Evolutionary conservation across 2,329 filamentous ascomycete genomes (phyloP).

Genomic region (Blastomyces emzantsi): DNA sequence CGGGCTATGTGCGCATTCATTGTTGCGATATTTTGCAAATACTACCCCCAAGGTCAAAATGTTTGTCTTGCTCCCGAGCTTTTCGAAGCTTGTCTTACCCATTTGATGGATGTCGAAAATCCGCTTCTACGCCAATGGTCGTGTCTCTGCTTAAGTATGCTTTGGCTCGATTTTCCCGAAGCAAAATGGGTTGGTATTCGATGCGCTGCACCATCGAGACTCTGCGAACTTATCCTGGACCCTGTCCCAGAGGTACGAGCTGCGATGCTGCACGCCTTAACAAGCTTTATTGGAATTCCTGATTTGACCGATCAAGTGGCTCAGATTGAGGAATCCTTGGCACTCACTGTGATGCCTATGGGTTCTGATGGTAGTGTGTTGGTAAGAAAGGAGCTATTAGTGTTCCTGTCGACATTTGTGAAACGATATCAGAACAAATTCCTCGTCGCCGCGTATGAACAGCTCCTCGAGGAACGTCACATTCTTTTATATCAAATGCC

Average conservation of each 20-base stretch:
- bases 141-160: constrained; percentile 86
- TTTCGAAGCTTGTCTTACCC: constrained; percentile 75
- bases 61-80: constrained; percentile 87
- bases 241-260: constrained; percentile 86
- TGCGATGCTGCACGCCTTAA: constrained; percentile 87
- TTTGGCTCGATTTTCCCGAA: constrained; percentile 85
- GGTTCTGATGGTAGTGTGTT: constrained; percentile 88
- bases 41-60: constrained; percentile 81
- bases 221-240: constrained; percentile 74
- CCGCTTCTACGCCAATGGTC: constrained; percentile 89
- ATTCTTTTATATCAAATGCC: constrained; percentile 46
- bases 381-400: constrained; percentile 84
- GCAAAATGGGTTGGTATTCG: constrained; percentile 95
- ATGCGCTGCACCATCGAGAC: constrained; percentile 70
- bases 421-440: constrained; percentile 88
- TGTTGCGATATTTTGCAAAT: constrained; percentile 92
- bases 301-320: constrained; percentile 87
- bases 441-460: constrained; percentile 82
- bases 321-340: constrained; percentile 81
- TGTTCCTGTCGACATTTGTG: constrained; percentile 89
- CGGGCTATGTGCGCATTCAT: constrained; percentile 99
- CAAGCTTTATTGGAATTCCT: constrained; percentile 86
- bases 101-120: constrained; percentile 78
- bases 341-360: constrained; percentile 82
- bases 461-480: constrained; percentile 73